phyloP scores from a whole-genome alignment of 345 rosid species.

The Hypericum perforatum region DNA sequence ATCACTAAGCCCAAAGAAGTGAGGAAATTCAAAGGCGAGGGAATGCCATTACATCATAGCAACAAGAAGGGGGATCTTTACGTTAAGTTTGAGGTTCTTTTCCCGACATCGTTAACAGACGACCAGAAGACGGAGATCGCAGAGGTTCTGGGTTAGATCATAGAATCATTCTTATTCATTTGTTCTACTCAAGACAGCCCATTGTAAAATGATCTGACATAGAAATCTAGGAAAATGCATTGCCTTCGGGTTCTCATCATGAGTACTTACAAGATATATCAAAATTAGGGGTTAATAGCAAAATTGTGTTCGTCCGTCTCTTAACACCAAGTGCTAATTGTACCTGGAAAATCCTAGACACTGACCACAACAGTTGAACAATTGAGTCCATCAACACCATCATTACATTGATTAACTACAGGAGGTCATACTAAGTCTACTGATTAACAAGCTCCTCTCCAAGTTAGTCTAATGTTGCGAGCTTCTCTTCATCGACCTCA shows the following conservation, averaged over 20 bases:
- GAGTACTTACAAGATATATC: too few species aligned
- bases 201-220: background rate
- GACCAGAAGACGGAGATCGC: slow-evolving; percentile 79
- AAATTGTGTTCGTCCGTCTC: too few species aligned
- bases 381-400: too few species aligned
- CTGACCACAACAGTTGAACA: too few species aligned
- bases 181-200: background rate
- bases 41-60: slow-evolving; percentile 87
- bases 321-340: too few species aligned
- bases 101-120: slow-evolving; percentile 66
- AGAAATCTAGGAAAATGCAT: slow-evolving; percentile 4
- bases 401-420: too few species aligned
- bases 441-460: too few species aligned
- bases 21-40: slow-evolving; percentile 85
- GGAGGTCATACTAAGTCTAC: too few species aligned
- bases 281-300: too few species aligned
- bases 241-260: background rate
- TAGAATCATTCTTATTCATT: background rate
- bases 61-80: slow-evolving; percentile 83
- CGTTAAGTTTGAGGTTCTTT: slow-evolving; percentile 79
- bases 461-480: slow-evolving; percentile 36
- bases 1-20: slow-evolving; percentile 91
- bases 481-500: slow-evolving; percentile 83
- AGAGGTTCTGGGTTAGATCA: slow-evolving; percentile 49
- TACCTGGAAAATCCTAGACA: too few species aligned